A percentile compares a stretch with the other conserved stretches of the same genome.
Conservation (phyloP, 495 filamentous ascomycete genomes). For the Xylaria flabelliformis region DNA sequence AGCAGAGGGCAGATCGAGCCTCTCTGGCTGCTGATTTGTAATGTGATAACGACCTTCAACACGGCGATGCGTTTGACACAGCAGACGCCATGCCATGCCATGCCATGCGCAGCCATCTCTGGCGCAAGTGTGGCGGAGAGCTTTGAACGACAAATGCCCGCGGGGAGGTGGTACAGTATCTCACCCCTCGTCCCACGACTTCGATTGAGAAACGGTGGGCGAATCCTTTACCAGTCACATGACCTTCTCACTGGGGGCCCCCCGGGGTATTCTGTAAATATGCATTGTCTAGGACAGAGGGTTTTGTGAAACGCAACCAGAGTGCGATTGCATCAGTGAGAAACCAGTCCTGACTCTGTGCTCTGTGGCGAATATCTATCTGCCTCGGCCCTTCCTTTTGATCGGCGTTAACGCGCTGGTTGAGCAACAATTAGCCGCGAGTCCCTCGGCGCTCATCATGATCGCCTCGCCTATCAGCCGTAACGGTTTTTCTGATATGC, state of each 20-base stretch:
- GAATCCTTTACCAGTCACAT: slow-evolving; percentile 20
- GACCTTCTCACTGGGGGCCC: slow-evolving; percentile 6
- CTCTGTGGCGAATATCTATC: not conserved
- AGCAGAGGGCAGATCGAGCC: slow-evolving; percentile 33
- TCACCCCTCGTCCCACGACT: slow-evolving; percentile 13
- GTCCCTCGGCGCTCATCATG: slow-evolving; percentile 8
- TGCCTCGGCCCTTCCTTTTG: slow-evolving; percentile 9
- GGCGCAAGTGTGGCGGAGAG: slow-evolving; percentile 14
- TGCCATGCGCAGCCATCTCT: slow-evolving; percentile 1
- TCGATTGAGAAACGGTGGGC: not conserved
- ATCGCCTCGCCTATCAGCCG: slow-evolving; percentile 21
- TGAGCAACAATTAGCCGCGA: slow-evolving; percentile 18
- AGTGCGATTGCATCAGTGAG: slow-evolving; percentile 21
- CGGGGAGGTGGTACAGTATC: not conserved
- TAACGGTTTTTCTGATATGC: slow-evolving; percentile 1
- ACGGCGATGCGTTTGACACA: slow-evolving; percentile 33
- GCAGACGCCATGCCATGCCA: not conserved
- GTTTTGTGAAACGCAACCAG: slow-evolving; percentile 11
- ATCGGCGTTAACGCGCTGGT: not conserved
- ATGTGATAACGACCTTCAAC: slow-evolving; percentile 33
- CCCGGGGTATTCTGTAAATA: slow-evolving; percentile 15
- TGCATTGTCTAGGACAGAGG: not conserved
- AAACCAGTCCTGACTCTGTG: not conserved
- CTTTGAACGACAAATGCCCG: slow-evolving; percentile 4
- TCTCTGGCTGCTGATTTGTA: slow-evolving; percentile 26